These are phyloP conservation scores for Fraxinus pennsylvanica DNA, from an alignment of 257 asterid species.

Conservation along the genomic window DNA sequence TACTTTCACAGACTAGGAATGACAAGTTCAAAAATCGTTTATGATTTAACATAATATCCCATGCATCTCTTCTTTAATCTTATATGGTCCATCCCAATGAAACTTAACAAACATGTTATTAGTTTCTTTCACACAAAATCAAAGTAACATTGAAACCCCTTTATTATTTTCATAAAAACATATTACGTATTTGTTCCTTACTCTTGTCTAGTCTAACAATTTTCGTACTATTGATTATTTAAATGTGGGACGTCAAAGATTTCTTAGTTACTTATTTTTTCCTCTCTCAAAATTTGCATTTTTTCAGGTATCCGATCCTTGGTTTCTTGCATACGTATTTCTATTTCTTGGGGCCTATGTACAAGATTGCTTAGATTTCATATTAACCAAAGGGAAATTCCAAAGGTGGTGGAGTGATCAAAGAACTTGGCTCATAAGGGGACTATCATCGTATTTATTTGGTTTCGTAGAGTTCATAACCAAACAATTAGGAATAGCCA, in stretches of 20 bases:
- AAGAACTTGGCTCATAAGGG: constrained; percentile 72
- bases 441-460: constrained; percentile 48
- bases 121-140: too few species aligned
- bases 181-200: too few species aligned
- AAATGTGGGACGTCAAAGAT: too few species aligned
- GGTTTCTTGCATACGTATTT: constrained; percentile 54
- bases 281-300: not conserved
- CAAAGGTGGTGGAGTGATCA: constrained; percentile 82
- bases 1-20: too few species aligned
- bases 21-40: not conserved
- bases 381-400: constrained; percentile 43
- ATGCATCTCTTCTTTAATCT: not conserved
- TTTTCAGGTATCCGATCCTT: constrained; percentile 57
- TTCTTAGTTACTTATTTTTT: too few species aligned
- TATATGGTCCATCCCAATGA: not conserved
- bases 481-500: constrained; percentile 52
- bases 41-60: not conserved
- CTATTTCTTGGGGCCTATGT: constrained; percentile 62
- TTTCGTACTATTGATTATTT: too few species aligned
- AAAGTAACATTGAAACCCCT: too few species aligned
- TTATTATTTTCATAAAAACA: too few species aligned
- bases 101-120: not conserved
- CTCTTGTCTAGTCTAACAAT: too few species aligned
- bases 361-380: constrained; percentile 65
- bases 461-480: constrained; percentile 51